Evolutionary conservation across 768 basidiomycete genomes (phyloP).

Genomic region (Crassisporium funariophilum): DNA sequence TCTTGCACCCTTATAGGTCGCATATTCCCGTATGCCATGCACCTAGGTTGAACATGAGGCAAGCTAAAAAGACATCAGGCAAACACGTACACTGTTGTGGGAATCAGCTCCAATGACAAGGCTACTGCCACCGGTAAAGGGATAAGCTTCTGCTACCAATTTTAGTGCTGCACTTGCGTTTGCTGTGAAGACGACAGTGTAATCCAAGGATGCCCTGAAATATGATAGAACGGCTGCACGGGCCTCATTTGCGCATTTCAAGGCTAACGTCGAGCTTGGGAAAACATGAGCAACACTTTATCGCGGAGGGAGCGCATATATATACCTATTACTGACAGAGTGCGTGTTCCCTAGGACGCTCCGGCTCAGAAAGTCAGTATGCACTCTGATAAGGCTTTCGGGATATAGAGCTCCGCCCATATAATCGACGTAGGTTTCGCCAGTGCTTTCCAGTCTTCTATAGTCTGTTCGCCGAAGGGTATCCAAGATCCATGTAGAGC

Average conservation of each 20-base stretch:
- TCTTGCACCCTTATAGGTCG: slow-evolving; percentile 51
- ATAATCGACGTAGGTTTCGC: slow-evolving; percentile 83
- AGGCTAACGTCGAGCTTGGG: slow-evolving; percentile 70
- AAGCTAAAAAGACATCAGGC: not conserved
- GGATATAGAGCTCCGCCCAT: slow-evolving; percentile 86
- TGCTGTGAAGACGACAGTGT: slow-evolving; percentile 80
- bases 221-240: slow-evolving; percentile 73
- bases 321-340: slow-evolving; percentile 77
- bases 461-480: slow-evolving; percentile 67
- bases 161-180: slow-evolving; percentile 83
- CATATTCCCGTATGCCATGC: slow-evolving; percentile 79
- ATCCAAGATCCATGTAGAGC: slow-evolving; percentile 71
- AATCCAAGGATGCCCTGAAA: slow-evolving; percentile 74
- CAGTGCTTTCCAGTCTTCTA: slow-evolving; percentile 54
- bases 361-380: slow-evolving; percentile 66
- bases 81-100: slow-evolving; percentile 68
- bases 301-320: slow-evolving; percentile 37
- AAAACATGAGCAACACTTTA: no score
- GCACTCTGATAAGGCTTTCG: slow-evolving; percentile 71
- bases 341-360: slow-evolving; percentile 83
- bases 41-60: slow-evolving; percentile 29
- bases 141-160: slow-evolving; percentile 80
- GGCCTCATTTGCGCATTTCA: slow-evolving; percentile 67
- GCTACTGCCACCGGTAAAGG: slow-evolving; percentile 57
- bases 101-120: slow-evolving; percentile 77